Conservation (phyloP, 1,284 basidiomycete genomes). For the Austroboletus niveus region DNA sequence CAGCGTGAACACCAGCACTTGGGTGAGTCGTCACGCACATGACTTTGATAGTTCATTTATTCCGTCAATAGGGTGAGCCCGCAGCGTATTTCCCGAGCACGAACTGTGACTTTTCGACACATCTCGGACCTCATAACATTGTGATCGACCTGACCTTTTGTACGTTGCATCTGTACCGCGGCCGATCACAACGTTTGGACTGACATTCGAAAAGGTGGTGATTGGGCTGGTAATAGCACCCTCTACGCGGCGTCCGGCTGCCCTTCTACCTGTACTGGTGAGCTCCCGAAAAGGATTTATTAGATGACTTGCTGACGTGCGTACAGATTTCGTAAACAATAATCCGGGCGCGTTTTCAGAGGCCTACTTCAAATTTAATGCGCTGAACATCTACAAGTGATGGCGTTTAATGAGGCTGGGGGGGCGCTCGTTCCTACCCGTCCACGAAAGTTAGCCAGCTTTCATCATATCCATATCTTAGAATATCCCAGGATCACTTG, state of each 20-base stretch:
- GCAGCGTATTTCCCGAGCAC: slow-evolving; percentile 21
- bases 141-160: slow-evolving; percentile 17
- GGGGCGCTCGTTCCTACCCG: no score
- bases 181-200: not conserved
- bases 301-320: no score
- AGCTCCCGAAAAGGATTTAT: not conserved
- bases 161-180: slow-evolving; percentile 1
- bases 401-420: no score
- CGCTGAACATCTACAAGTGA: no score
- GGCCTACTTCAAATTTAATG: no score
- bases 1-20: slow-evolving; percentile 13
- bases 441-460: no score
- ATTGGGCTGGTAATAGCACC: slow-evolving; percentile 37
- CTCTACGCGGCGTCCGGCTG: slow-evolving; percentile 32
- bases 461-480: no score
- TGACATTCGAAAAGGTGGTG: slow-evolving; percentile 30
- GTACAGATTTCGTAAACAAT: no score
- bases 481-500: no score
- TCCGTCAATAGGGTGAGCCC: slow-evolving; percentile 14
- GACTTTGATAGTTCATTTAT: not conserved
- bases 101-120: slow-evolving; percentile 18
- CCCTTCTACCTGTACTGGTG: slow-evolving; percentile 33
- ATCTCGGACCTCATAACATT: slow-evolving; percentile 16
- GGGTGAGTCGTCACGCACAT: slow-evolving; percentile 8
- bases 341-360: no score